Evolutionary conservation across 441 rosid species (phyloP).

Genomic region (Croton setiger): DNA sequence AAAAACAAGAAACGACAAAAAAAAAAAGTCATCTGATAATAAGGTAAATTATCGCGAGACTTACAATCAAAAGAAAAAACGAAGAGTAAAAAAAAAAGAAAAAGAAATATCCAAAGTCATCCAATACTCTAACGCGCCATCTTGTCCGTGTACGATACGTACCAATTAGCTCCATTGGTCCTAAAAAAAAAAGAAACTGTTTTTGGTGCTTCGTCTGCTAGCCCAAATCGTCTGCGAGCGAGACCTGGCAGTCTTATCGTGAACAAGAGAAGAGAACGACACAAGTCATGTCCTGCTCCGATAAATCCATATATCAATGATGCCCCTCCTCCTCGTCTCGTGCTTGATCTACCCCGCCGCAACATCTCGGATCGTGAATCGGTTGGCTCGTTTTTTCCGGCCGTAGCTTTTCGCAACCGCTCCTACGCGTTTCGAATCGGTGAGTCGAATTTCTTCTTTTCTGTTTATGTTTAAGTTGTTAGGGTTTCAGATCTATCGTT

Average conservation of each 20-base stretch:
- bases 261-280: conserved; percentile 23
- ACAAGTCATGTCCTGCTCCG: conserved; percentile 21
- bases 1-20: conserved; percentile 6
- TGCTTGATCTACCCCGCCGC: conserved; percentile 21
- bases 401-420: conserved; percentile 9
- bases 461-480: neutral
- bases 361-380: conserved; percentile 27
- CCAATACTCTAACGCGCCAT: neutral
- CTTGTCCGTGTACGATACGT: neutral
- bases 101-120: neutral
- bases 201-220: neutral
- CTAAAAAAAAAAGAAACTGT: neutral
- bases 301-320: conserved; percentile 40
- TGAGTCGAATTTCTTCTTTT: conserved; percentile 21
- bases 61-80: neutral
- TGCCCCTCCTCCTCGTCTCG: conserved; percentile 20
- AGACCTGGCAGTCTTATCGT: conserved; percentile 30
- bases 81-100: neutral
- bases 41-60: neutral
- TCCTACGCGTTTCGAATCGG: conserved; percentile 22
- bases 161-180: neutral
- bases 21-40: too few relatives aligned
- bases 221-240: conserved; percentile 25
- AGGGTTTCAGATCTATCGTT: conserved; percentile 21
- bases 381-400: conserved; percentile 24